Percentiles rank a stretch among this genome's conserved stretches.
phyloP scores from a whole-genome alignment of 345 rosid genomes.

The Abelmoschus esculentus region DNA sequence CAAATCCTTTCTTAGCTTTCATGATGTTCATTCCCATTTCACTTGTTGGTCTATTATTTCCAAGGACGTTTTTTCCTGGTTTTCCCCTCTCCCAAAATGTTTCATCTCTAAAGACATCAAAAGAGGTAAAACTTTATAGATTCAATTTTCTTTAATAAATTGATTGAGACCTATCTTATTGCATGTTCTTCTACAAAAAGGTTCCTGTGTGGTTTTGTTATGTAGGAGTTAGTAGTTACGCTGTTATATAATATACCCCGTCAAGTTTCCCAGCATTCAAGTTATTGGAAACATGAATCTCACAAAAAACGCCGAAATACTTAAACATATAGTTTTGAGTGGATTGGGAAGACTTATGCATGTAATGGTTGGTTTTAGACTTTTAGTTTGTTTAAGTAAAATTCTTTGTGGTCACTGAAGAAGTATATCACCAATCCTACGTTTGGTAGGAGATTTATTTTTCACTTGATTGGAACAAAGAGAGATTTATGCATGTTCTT shows the following conservation, averaged over 20 bases:
- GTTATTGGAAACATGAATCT: not conserved
- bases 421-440: not conserved
- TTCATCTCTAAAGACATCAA: slow-evolving; percentile 43
- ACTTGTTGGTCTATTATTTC: slow-evolving; percentile 67
- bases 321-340: not conserved
- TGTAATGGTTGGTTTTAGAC: not conserved
- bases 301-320: not conserved
- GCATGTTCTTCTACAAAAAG: not conserved
- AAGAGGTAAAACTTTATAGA: slow-evolving; percentile 48
- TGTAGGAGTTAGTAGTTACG: not conserved
- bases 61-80: slow-evolving; percentile 45
- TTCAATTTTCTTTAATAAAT: slow-evolving; percentile 3
- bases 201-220: not conserved
- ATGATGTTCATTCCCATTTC: slow-evolving; percentile 81
- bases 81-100: slow-evolving; percentile 55
- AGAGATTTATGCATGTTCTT: too few species aligned
- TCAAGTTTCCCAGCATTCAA: slow-evolving; percentile 3
- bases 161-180: not conserved
- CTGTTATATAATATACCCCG: not conserved
- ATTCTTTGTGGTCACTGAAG: not conserved
- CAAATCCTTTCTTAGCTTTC: slow-evolving; percentile 78
- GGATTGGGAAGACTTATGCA: not conserved
- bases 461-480: too few species aligned
- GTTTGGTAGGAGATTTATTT: too few species aligned
- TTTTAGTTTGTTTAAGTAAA: not conserved